A percentile compares a stretch with the other conserved stretches of the same genome.
phyloP scores from a whole-genome alignment of 75 land plant genomes.

The Adiantum capillusveneris region DNA sequence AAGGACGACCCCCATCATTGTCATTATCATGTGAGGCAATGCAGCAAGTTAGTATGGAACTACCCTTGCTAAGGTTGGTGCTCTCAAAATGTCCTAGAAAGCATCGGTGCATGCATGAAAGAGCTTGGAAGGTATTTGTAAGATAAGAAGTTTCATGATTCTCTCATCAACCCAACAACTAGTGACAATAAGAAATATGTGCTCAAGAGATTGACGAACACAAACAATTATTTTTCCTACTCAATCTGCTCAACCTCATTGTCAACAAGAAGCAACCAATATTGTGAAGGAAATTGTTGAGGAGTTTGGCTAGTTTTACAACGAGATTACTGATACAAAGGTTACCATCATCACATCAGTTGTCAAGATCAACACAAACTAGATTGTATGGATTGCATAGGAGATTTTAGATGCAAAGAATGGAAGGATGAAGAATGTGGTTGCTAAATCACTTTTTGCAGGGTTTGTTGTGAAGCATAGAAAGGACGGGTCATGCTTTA shows the following conservation, averaged over 20 bases:
- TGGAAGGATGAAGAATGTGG: constrained; percentile 80
- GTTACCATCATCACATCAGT: constrained; percentile 78
- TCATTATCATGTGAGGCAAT: constrained; percentile 38
- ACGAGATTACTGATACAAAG: constrained; percentile 69
- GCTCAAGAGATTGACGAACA: constrained; percentile 36
- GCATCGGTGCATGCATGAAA: constrained; percentile 54
- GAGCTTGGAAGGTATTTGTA: constrained; percentile 40
- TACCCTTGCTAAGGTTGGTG: constrained; percentile 70
- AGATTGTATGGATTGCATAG: constrained; percentile 80
- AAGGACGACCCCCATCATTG: neutral
- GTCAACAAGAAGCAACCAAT: constrained; percentile 60
- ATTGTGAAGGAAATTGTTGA: constrained; percentile 52
- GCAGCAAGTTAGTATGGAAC: constrained; percentile 66
- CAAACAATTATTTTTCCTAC: constrained; percentile 38
- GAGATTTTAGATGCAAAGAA: constrained; percentile 74
- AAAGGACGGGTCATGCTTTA: constrained; percentile 51
- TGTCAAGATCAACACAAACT: constrained; percentile 61
- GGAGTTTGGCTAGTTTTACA: constrained; percentile 70
- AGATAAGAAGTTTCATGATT: constrained; percentile 31
- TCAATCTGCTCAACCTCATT: constrained; percentile 65
- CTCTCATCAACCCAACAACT: constrained; percentile 57
- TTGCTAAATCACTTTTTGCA: constrained; percentile 77
- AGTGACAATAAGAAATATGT: constrained; percentile 45
- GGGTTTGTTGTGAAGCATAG: constrained; percentile 82
- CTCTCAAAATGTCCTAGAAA: constrained; percentile 45